Conservation (phyloP, 2,329 filamentous ascomycete species). For the Clonostachys rosea region DNA sequence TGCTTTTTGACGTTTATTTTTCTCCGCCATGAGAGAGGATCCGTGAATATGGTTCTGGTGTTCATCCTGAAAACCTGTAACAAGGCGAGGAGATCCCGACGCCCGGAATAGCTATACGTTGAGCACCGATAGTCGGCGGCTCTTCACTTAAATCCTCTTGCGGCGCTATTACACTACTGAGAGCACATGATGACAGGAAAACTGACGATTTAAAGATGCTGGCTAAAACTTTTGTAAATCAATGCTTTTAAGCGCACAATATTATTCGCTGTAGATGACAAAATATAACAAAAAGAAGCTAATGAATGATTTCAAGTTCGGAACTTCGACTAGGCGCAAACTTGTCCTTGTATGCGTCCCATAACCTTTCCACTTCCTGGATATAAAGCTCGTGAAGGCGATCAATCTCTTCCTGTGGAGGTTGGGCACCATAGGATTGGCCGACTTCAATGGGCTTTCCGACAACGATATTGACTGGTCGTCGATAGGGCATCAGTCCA, state of each 20-base stretch:
- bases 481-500: conserved; percentile 88
- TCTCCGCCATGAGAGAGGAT: no score
- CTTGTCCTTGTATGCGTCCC: conserved; percentile 73
- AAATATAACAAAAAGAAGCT: not conserved
- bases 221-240: not conserved
- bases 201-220: no score
- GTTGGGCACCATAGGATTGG: conserved; percentile 48
- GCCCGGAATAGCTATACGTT: no score
- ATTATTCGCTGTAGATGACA: not conserved
- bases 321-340: conserved; percentile 60
- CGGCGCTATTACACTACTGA: no score
- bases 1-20: no score
- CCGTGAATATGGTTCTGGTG: no score
- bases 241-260: not conserved
- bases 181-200: no score
- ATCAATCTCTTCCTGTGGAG: conserved; percentile 73
- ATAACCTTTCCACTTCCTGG: conserved; percentile 66
- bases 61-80: no score
- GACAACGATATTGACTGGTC: conserved; percentile 84
- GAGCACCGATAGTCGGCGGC: no score
- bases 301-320: conserved; percentile 65
- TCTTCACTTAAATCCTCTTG: no score
- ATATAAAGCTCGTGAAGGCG: conserved; percentile 77
- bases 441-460: conserved; percentile 74
- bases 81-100: no score